These are phyloP conservation scores for Dryas integrifolia DNA, from an alignment of 331 rosid species.

Conservation along the genomic window DNA sequence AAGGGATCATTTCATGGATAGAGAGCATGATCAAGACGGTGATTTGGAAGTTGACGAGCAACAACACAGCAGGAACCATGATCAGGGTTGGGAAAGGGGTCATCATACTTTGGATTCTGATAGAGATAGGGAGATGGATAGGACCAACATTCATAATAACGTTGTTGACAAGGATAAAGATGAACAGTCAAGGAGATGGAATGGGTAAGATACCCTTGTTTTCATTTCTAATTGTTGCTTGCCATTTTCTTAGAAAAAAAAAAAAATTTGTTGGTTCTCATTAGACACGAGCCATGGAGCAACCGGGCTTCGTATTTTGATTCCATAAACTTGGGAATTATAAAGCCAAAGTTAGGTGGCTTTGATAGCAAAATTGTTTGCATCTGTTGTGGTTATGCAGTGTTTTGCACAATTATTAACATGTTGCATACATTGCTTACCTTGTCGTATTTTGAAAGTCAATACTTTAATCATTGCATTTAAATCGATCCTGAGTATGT, in stretches of 20 bases:
- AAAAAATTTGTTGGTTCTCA: neutral
- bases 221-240: neutral
- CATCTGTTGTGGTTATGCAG: neutral
- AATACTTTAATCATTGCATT: neutral
- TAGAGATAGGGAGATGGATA: constrained; percentile 43
- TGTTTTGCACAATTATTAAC: neutral
- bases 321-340: neutral
- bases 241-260: too few relatives aligned
- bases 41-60: constrained; percentile 34
- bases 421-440: neutral
- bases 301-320: neutral
- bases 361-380: neutral
- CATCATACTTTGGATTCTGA: constrained; percentile 34
- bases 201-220: constrained; percentile 46
- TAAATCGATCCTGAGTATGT: neutral
- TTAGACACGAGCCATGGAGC: neutral
- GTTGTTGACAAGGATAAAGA: constrained; percentile 42
- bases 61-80: constrained; percentile 36
- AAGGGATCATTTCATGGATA: constrained; percentile 41
- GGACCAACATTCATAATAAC: constrained; percentile 37
- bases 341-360: neutral
- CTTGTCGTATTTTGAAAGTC: neutral
- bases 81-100: constrained; percentile 45
- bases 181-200: constrained; percentile 48
- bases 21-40: constrained; percentile 40